Evolutionary conservation across 768 basidiomycete genomes (phyloP).

Genomic region (Boletus edulis): DNA sequence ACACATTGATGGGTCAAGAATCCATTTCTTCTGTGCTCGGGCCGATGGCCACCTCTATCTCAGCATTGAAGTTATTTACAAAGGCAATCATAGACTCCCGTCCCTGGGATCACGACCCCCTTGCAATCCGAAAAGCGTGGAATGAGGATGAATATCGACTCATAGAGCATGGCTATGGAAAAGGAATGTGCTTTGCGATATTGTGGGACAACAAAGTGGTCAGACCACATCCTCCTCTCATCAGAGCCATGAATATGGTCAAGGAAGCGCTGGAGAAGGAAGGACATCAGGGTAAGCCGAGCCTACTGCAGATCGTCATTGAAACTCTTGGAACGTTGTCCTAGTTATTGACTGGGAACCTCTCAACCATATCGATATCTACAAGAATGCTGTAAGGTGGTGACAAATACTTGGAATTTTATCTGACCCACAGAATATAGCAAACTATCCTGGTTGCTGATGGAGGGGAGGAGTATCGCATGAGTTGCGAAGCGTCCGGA

Average conservation of each 20-base stretch:
- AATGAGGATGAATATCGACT: conserved; percentile 56
- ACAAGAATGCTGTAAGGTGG: conserved; percentile 22
- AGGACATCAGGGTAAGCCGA: conserved; percentile 59
- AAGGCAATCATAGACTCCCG: conserved; percentile 34
- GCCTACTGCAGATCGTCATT: not conserved
- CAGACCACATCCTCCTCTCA: conserved; percentile 63
- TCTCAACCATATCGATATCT: conserved; percentile 43
- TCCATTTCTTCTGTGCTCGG: conserved; percentile 73
- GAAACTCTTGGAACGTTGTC: not conserved
- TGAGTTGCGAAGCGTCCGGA: conserved; percentile 37
- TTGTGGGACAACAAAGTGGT: conserved; percentile 65
- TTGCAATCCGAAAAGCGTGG: conserved; percentile 59
- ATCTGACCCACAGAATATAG: conserved; percentile 18
- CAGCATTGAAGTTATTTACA: conserved; percentile 60
- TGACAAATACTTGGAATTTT: not conserved
- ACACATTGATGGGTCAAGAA: conserved; percentile 72
- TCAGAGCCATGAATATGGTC: conserved; percentile 55
- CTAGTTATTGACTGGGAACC: conserved; percentile 67
- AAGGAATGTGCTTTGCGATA: conserved; percentile 54
- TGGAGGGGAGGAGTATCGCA: conserved; percentile 38
- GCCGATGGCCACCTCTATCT: conserved; percentile 60
- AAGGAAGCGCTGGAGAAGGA: conserved; percentile 58
- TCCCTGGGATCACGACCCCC: conserved; percentile 70
- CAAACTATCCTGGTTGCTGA: conserved; percentile 40
- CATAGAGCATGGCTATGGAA: conserved; percentile 54